A percentile compares a stretch with the other conserved stretches of the same genome.
phyloP scores from a whole-genome alignment of 345 rosid genomes.

The Theobroma cacao region DNA sequence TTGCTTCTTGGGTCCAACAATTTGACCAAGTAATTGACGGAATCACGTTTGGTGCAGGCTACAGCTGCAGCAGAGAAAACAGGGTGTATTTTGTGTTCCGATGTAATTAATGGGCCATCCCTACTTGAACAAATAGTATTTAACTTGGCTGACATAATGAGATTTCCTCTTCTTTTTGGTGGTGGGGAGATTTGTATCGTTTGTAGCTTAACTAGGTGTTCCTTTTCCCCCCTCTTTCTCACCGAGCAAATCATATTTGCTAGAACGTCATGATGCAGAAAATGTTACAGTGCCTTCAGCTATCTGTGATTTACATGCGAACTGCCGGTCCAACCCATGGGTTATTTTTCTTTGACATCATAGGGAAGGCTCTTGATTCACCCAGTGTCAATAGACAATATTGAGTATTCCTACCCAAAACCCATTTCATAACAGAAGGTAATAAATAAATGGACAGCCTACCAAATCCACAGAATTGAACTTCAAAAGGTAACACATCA shows the following conservation, averaged over 20 bases:
- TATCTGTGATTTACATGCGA: background rate
- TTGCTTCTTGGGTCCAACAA: background rate
- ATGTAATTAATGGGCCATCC: background rate
- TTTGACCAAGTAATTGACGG: background rate
- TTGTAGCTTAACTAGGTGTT: background rate
- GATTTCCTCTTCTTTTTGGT: background rate
- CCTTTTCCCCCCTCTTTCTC: no score
- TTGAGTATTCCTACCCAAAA: background rate
- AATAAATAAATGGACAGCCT: background rate
- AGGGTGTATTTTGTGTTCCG: background rate
- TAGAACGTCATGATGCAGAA: background rate
- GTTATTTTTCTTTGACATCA: background rate
- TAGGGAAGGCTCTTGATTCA: background rate
- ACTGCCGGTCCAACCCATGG: background rate
- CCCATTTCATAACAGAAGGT: background rate
- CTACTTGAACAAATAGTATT: background rate
- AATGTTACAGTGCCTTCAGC: background rate
- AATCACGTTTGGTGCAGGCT: background rate
- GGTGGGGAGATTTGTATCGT: background rate
- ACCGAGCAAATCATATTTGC: no score
- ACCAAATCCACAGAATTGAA: background rate
- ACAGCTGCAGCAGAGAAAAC: background rate
- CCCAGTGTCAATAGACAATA: background rate
- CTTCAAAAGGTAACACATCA: background rate
- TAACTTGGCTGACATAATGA: background rate